phyloP scores from a whole-genome alignment of 176 grass and related monocot genomes.

The Phoenix dactylifera region DNA sequence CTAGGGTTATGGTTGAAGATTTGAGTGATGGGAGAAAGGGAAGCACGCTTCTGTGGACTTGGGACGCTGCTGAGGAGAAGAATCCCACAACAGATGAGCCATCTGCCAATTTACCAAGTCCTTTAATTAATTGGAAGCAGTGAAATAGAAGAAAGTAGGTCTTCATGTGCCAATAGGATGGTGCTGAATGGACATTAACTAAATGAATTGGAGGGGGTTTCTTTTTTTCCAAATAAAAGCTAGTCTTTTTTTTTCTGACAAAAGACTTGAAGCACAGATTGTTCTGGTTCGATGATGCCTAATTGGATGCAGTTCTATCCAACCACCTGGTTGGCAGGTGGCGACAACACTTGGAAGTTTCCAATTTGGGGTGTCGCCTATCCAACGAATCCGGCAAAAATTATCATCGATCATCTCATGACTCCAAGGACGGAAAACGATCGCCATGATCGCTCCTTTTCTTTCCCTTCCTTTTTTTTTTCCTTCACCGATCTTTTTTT shows the following conservation, averaged over 20 bases:
- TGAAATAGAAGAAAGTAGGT: too few relatives aligned
- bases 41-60: too few relatives aligned
- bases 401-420: background rate
- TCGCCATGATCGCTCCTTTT: background rate
- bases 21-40: background rate
- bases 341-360: background rate
- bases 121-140: too few relatives aligned
- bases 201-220: too few relatives aligned
- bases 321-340: background rate
- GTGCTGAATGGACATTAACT: too few relatives aligned
- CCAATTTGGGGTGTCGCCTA: background rate
- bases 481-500: background rate
- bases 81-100: too few relatives aligned
- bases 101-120: too few relatives aligned
- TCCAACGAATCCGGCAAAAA: background rate
- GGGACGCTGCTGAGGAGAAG: too few relatives aligned
- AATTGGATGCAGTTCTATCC: background rate
- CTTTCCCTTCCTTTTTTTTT: background rate
- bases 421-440: background rate
- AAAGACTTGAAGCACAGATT: background rate
- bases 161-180: too few relatives aligned
- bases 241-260: too few relatives aligned
- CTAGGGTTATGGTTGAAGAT: background rate
- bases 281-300: background rate
- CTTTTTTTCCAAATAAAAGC: too few relatives aligned